Base-by-base conservation (phyloP, 179 eudicot genomes). In the Amaranthus tricolor region DNA sequence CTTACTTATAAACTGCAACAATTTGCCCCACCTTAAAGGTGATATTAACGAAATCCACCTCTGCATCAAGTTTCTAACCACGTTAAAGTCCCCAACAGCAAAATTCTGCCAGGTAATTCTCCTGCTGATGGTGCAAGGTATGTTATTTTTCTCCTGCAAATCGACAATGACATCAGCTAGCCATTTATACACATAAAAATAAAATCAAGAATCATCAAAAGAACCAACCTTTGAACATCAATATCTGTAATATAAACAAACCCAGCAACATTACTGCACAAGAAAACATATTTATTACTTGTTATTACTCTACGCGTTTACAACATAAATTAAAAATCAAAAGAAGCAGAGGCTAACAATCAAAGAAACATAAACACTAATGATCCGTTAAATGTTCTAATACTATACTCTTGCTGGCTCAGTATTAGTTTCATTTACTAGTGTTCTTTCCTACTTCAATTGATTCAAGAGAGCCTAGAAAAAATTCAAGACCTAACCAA, bases 91-190 rank as follows among this genome's bases (percentile, higher is more conserved):
- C 99, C 99, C 59, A 86, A 60, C n/a, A 95, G 83, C 86, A 95
- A 80, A 70, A 81, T 87, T 80, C 76, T 89, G 80, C 96, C 79
- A 0, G 99, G 97, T 55, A 93, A 88, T 21, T 82, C 94, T 50
- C 99, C 95, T 44, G 84, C 92, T 3, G 96, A 92, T 54, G 97
- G 99, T 49, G 99, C 93, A 54, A 95, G 93, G 68, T 92, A 95
- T 6, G 96, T 90, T 43, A 95, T 78, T 65, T 88, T 90, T 80
- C 80, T 88, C 89, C 99, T 95, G 88, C 53, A 74, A 76, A 70
- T n/a, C 49, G 55, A 67, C 10, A 50, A 20, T 57, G 7, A 57
- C 31, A 53, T 76, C 71, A 60, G 69, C 6, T 15, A 17, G 48
- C 47, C 44, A 19, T 52, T 17, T 5, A n/a, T 6, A 11, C 6